Conservation (phyloP, 176 grass and related monocot species). For the Canna indica region DNA sequence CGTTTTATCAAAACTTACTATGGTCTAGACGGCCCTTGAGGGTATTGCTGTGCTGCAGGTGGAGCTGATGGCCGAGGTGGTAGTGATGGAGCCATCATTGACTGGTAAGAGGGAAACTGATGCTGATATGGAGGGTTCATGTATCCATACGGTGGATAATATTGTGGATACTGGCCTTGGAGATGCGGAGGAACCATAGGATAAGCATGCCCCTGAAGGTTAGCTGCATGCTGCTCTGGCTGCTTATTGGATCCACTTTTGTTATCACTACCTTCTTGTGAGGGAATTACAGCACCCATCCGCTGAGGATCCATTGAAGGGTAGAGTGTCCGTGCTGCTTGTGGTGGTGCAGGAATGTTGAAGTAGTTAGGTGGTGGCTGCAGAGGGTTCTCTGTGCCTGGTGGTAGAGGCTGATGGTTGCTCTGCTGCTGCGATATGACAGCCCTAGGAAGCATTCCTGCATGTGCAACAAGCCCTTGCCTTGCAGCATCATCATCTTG, state of each 20-base stretch:
- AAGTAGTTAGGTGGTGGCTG: constrained; percentile 55
- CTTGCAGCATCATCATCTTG: constrained; percentile 37
- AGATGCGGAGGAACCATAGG: neutral
- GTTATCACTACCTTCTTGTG: neutral
- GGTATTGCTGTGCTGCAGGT: neutral
- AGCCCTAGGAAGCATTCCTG: constrained; percentile 80
- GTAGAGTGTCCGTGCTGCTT: constrained; percentile 3
- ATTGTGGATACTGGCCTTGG: neutral
- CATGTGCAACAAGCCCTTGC: constrained; percentile 58
- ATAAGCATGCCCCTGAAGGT: neutral
- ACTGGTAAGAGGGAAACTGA: neutral
- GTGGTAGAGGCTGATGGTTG: constrained; percentile 47
- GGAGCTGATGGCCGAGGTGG: neutral
- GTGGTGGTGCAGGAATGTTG: constrained; percentile 3
- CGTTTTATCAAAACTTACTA: neutral
- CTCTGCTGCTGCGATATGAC: constrained; percentile 87
- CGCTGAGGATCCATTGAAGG: constrained; percentile 13
- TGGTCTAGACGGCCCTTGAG: neutral
- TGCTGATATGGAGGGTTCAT: constrained; percentile 1
- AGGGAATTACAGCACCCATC: constrained; percentile 8
- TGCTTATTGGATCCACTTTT: constrained; percentile 8
- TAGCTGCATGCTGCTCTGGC: neutral
- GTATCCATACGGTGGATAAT: constrained; percentile 12
- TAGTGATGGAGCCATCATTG: neutral
- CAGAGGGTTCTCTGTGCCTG: constrained; percentile 38